phyloP scores from a whole-genome alignment of 495 filamentous ascomycete genomes.

The Darksidea phi region DNA sequence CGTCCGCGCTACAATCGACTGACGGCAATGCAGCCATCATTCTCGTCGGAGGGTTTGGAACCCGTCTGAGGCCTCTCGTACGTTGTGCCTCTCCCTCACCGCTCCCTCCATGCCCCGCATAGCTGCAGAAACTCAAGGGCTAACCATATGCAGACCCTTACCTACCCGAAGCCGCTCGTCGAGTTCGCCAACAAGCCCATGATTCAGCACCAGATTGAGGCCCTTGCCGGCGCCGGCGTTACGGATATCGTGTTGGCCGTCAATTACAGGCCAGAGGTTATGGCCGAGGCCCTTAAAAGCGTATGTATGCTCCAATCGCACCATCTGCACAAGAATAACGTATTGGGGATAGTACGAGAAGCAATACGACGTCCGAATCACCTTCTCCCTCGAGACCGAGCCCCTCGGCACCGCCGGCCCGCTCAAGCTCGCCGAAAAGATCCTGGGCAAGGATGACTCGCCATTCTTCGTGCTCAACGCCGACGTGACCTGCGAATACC shows the following conservation, averaged over 20 bases:
- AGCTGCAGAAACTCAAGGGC: constrained; percentile 15
- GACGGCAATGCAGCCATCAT: constrained; percentile 71
- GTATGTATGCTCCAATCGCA: constrained; percentile 41
- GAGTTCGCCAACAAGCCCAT: constrained; percentile 99
- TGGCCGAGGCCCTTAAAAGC: constrained; percentile 74
- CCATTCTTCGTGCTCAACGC: constrained; percentile 99
- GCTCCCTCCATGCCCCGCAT: constrained; percentile 17
- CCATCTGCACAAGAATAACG: constrained; percentile 2
- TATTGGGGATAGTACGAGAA: constrained; percentile 69
- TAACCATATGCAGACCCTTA: constrained; percentile 69
- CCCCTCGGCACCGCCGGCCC: constrained; percentile 95
- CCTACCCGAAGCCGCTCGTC: constrained; percentile 93
- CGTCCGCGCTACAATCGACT: neutral
- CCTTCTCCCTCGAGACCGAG: constrained; percentile 94
- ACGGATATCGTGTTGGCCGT: constrained; percentile 98
- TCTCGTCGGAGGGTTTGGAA: constrained; percentile 99
- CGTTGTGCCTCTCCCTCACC: constrained; percentile 45
- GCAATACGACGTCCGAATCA: constrained; percentile 87
- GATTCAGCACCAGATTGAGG: constrained; percentile 98
- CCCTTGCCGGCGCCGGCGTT: constrained; percentile 89
- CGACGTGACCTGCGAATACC: constrained; percentile 97
- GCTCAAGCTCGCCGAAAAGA: constrained; percentile 91
- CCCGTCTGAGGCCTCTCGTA: constrained; percentile 95
- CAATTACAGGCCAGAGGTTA: constrained; percentile 97
- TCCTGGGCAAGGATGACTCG: constrained; percentile 85